Conservation (phyloP, 371 early-diverging fungal genomes). For the Choanephora cucurbitarum region DNA sequence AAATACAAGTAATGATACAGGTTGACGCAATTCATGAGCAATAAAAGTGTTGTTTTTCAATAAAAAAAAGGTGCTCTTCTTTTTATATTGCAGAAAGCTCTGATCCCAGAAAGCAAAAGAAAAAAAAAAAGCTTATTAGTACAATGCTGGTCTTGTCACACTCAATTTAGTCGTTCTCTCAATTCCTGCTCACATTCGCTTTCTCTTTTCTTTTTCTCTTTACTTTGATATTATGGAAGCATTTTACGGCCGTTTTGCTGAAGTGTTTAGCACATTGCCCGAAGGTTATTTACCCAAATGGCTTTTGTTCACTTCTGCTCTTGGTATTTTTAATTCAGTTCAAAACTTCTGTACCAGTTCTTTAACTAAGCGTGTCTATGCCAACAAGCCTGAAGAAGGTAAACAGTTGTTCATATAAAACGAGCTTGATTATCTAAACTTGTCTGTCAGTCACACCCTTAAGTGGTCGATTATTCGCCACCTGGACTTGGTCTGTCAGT, state of each 20-base stretch:
- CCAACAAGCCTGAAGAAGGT: conserved; percentile 61
- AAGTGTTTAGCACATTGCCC: conserved; percentile 52
- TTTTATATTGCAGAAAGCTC: too few relatives aligned
- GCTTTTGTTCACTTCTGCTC: conserved; percentile 68
- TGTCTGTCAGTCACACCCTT: conserved; percentile 62
- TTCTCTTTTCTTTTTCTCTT: too few relatives aligned
- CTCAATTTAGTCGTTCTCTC: too few relatives aligned
- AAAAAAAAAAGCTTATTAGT: too few relatives aligned
- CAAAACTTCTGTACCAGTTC: conserved; percentile 71
- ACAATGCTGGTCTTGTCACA: too few relatives aligned
- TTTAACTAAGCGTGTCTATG: conserved; percentile 73
- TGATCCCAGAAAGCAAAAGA: too few relatives aligned
- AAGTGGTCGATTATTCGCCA: conserved; percentile 74
- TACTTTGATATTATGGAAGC: conserved; percentile 12
- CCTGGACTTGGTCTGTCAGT: conserved; percentile 78
- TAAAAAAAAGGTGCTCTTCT: too few relatives aligned
- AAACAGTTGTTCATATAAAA: conserved; percentile 3
- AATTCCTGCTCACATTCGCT: too few relatives aligned
- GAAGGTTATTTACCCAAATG: conserved; percentile 68
- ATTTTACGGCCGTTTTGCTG: conserved; percentile 21
- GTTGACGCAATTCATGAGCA: too few relatives aligned
- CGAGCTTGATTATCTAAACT: too few relatives aligned
- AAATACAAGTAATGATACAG: too few relatives aligned
- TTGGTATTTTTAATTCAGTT: conserved; percentile 75
- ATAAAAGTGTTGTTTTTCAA: too few relatives aligned